Percentiles rank a stretch among this genome's conserved stretches.
These are phyloP conservation scores for Ustilago trichophora DNA, from an alignment of 1,284 basidiomycete genomes.

Conservation along the genomic window DNA sequence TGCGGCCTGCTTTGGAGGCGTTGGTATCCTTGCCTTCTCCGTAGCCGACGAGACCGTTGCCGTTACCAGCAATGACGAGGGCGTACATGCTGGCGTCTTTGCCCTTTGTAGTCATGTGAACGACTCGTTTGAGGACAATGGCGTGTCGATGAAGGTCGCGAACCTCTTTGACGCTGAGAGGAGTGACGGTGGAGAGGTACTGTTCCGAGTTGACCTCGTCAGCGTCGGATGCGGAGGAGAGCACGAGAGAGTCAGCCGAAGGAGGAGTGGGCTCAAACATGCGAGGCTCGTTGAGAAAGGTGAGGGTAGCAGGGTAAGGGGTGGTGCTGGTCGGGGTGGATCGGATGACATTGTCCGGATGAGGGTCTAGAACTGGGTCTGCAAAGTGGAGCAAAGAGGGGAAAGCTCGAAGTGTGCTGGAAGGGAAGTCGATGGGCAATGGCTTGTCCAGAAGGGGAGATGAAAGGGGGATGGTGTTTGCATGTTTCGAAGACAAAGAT, in stretches of 20 bases:
- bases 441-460: constrained; percentile 53
- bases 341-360: constrained; percentile 47
- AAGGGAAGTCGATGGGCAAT: constrained; percentile 49
- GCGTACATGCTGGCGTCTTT: constrained; percentile 76
- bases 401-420: constrained; percentile 45
- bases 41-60: constrained; percentile 85
- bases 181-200: constrained; percentile 60
- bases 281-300: constrained; percentile 59
- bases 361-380: constrained; percentile 64
- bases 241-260: constrained; percentile 48
- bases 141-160: constrained; percentile 59
- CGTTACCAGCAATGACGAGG: constrained; percentile 82
- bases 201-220: constrained; percentile 57
- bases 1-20: constrained; percentile 72
- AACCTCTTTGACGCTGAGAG: constrained; percentile 59
- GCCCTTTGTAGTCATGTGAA: constrained; percentile 86
- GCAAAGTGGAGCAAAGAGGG: constrained; percentile 60
- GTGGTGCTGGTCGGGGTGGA: constrained; percentile 28
- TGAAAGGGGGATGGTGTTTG: constrained; percentile 19
- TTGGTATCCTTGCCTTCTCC: constrained; percentile 85
- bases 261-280: constrained; percentile 54
- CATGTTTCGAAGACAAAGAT: constrained; percentile 1
- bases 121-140: constrained; percentile 70
- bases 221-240: constrained; percentile 46
- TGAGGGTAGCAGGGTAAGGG: constrained; percentile 44